Conservation (phyloP, 495 filamentous ascomycete species). For the Parathielavia hyrcaniae region DNA sequence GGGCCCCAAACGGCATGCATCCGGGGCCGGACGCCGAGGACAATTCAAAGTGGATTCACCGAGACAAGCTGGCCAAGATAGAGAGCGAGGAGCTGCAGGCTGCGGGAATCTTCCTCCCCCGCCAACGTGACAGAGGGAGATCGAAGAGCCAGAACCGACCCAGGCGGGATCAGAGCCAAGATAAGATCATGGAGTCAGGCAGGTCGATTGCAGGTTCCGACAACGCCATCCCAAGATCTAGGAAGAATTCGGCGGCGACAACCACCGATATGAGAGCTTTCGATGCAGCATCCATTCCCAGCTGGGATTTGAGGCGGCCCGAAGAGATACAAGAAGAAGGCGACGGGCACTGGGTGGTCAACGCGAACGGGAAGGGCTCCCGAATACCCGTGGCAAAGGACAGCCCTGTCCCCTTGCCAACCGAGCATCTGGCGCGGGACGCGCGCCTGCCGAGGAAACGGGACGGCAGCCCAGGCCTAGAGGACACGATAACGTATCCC, state of each 20-base stretch:
- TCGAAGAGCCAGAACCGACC: slow-evolving; percentile 46
- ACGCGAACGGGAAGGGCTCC: slow-evolving; percentile 40
- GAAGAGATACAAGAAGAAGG: slow-evolving; percentile 72
- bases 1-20: slow-evolving; percentile 8
- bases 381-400: slow-evolving; percentile 76
- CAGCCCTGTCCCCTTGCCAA: slow-evolving; percentile 69
- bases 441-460: slow-evolving; percentile 60
- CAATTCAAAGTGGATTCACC: slow-evolving; percentile 84
- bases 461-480: slow-evolving; percentile 53
- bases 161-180: slow-evolving; percentile 40
- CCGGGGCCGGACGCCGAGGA: slow-evolving; percentile 40
- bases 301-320: slow-evolving; percentile 69
- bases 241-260: slow-evolving; percentile 43
- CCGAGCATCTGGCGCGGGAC: slow-evolving; percentile 64
- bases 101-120: slow-evolving; percentile 68
- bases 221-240: slow-evolving; percentile 32
- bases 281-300: slow-evolving; percentile 27
- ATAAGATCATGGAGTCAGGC: slow-evolving; percentile 26
- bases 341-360: slow-evolving; percentile 40
- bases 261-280: slow-evolving; percentile 28
- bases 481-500: slow-evolving; percentile 49
- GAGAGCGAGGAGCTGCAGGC: slow-evolving; percentile 89
- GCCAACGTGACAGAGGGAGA: slow-evolving; percentile 43
- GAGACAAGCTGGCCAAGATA: slow-evolving; percentile 89
- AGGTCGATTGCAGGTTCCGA: slow-evolving; percentile 25